phyloP scores from a whole-genome alignment of 768 basidiomycete genomes.

The Cubamyces lactineus region DNA sequence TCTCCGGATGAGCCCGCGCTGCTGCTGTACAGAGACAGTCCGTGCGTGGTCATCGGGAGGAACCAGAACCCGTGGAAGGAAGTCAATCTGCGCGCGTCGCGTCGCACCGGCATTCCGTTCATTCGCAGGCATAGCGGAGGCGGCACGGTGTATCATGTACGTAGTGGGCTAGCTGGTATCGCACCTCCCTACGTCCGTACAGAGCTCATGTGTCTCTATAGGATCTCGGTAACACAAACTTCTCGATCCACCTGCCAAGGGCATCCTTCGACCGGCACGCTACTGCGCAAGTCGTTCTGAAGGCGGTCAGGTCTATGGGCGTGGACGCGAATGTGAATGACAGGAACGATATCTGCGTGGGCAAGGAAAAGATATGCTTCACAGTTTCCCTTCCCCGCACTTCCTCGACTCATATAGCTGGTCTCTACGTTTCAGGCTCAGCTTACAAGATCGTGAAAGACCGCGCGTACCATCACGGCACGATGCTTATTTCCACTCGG shows the following conservation, averaged over 20 bases:
- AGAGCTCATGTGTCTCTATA: conserved; percentile 36
- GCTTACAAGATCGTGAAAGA: conserved; percentile 94
- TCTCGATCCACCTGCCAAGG: conserved; percentile 89
- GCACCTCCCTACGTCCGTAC: too few species aligned
- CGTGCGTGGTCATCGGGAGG: conserved; percentile 91
- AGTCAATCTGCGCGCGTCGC: conserved; percentile 71
- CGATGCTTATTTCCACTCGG: conserved; percentile 91
- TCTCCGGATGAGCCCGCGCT: conserved; percentile 69
- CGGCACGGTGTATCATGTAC: conserved; percentile 94
- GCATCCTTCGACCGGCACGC: conserved; percentile 74
- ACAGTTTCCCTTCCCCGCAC: background rate
- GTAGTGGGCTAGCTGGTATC: conserved; percentile 32
- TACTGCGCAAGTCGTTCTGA: conserved; percentile 77
- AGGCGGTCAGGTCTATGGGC: conserved; percentile 76
- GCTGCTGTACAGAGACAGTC: conserved; percentile 83
- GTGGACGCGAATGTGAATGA: conserved; percentile 83
- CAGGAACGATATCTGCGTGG: conserved; percentile 89
- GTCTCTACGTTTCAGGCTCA: conserved; percentile 86
- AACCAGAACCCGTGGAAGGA: conserved; percentile 99
- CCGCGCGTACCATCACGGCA: conserved; percentile 96
- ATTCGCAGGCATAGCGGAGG: conserved; percentile 89
- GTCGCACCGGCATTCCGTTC: conserved; percentile 62
- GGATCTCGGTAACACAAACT: conserved; percentile 98
- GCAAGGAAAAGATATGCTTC: conserved; percentile 82
- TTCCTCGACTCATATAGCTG: background rate